Evolutionary conservation across 768 basidiomycete genomes (phyloP).

Genomic region (Tulasnella sp.): DNA sequence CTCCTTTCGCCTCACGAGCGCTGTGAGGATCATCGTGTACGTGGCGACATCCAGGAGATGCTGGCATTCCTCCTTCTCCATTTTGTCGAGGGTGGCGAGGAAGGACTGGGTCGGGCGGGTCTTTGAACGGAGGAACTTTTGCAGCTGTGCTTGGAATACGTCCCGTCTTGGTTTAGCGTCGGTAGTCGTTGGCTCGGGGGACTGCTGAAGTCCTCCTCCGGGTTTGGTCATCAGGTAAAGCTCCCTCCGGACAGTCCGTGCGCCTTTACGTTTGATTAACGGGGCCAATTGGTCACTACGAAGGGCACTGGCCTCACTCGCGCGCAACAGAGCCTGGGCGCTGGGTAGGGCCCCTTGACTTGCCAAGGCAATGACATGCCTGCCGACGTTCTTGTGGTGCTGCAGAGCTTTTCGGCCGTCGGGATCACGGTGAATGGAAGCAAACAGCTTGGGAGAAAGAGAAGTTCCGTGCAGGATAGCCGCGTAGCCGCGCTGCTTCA

Average conservation of each 20-base stretch:
- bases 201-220: background rate
- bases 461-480: background rate
- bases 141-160: background rate
- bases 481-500: background rate
- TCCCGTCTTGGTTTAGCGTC: background rate
- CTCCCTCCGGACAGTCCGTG: background rate
- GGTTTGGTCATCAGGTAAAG: background rate
- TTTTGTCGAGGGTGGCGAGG: background rate
- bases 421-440: background rate
- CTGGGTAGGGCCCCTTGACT: background rate
- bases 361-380: background rate
- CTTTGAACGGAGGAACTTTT: background rate
- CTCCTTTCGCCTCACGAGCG: constrained; percentile 1
- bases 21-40: background rate
- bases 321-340: background rate
- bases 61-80: background rate
- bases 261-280: background rate
- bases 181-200: background rate
- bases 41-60: background rate
- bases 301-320: background rate
- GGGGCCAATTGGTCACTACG: background rate
- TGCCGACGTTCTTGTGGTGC: background rate
- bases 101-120: background rate
- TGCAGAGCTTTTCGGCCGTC: background rate
- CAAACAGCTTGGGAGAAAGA: background rate